Evolutionary conservation across 2,329 filamentous ascomycete genomes (phyloP), one percentile per base, ranked within the genome.

Genomic region (Rutstroemia sp.): DNA sequence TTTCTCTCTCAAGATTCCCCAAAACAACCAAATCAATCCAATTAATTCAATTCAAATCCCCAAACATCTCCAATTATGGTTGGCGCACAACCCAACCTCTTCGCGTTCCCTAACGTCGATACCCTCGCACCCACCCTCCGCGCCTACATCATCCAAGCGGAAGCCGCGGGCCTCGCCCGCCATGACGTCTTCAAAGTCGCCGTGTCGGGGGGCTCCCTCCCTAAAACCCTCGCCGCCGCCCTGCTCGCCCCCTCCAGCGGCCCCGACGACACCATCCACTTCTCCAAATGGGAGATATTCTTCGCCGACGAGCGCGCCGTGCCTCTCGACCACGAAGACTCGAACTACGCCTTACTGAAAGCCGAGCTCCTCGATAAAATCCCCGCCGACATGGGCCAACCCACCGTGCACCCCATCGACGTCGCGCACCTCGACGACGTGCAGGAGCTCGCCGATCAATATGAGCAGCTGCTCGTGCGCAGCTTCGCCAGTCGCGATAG

Each of bases 261-360:
- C 44, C 57, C 66, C 7, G 65, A 85, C 56, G 88, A 91, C 69
- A 79, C 76, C 4, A 74, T 92, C 64, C 78, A 87, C 66, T 96
- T 95, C 74, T 77, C 80, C 70, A 90, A 89, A 72, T 99, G 94
- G 94, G 89, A 97, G 69, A 90, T 99, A 69, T 99, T 97, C 80
- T 97, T 96, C 73, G 92, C 92, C 69, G 94, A 99, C 71, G 94
- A 99, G 79, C 89, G 94, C 69, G 90, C 90, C 65, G 94, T 97
- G 53, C 88, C 94, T 21, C 85, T 96, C 65, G 86, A 94, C 72
- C 87, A 97, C 74, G 80, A 83, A 63, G 92, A 99, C 76, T 96
- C 91, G 77, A 99, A 97, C 77, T 96, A 96, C 75, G 83, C 78
- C 59, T 83, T 96, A 46, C 76, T 97, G 65, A 94, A 96, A 77